Base-by-base conservation (phyloP, 129 eudicot species). In the Mikania micrantha region DNA sequence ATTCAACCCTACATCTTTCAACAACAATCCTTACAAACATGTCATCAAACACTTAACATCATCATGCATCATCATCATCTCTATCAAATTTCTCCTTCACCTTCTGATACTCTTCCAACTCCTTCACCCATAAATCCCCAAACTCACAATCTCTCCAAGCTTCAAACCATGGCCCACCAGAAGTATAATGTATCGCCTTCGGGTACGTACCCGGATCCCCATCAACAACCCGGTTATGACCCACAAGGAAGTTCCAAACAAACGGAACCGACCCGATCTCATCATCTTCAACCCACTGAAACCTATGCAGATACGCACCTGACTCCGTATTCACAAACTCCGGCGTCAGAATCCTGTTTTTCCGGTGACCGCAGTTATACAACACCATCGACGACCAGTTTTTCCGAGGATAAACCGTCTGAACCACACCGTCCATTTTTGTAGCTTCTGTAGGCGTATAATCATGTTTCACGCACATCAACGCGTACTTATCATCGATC, bases 101-200 rank as follows among this genome's bases (percentile, higher is more conserved):
- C 72, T 84, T 84, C 82, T 82, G 16, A 34, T 21, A 86, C 73
- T 88, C 98, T 41, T 88, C 91, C 76, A 61, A 22, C 77, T 88
- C 98, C 39, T 79, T 88, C 73, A 84, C 50, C 98, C 98, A 93
- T 74, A 93, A 59, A 34, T 86, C 96, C 71, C 74, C 95, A 72
- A 93, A 88, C 67, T 93, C 98, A 57, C 98, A 93, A 69, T 84
- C 90, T 81, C 83, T 93, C 90, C 90, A 86, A 27, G 80, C 91
- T 64, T 93, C 96, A 72, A 93, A 93, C 98, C 98, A 93, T 19
- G 98, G 96, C 32, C 98, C 98, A 2, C 98, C 96, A 3, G 76
- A 85, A 1, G 96, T 93, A 60, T 85, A 92, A 78, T 92, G 98
- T 47, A 93, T 77, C 0, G 96, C 96, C 74, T 80, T 93, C 0